Base-by-base conservation (phyloP, 176 grass and related monocot species). In the Hyparrhenia diplandra region DNA sequence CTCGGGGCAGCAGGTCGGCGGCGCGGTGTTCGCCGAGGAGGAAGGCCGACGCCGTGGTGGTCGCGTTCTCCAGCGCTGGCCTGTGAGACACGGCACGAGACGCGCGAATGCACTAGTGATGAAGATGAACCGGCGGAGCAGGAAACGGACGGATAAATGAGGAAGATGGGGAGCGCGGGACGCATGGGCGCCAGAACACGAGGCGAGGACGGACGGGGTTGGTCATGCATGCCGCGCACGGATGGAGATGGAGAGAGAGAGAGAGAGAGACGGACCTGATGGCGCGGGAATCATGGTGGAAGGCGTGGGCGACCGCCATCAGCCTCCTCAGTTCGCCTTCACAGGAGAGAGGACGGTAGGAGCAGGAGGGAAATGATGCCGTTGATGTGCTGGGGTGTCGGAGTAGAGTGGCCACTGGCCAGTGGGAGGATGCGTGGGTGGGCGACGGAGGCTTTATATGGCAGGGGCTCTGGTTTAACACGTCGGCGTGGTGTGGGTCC, bases 251-350 rank as follows among this genome's bases (percentile, higher is more conserved):
- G 7, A n/a, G 2, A 9, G 36, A 25, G 43, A 42, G 21, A n/a
- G 36, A 9, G 49, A 1, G 16, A 0, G 36, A 4, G 46, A 72
- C 54, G 49, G 47, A 82, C 58, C 67, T 78, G 57, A 67, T 67
- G 75, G 66, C 57, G 59, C 77, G 64, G 55, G 68, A 57, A 69
- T 87, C 89, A 42, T 79, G 81, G 77, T 61, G 74, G 82, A 79
- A 82, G 51, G 72, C 60, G 78, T 81, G 67, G 75, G 75, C 47
- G 69, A 68, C 85, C 40, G 82, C 85, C 89, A 91, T 91, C 35
- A 29, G 11, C 51, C 6, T 8, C 23, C n/a, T n/a, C n/a, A n/a
- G n/a, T n/a, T n/a, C n/a, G 29, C 17, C 20, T 3, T 16, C 40
- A 2, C 47, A 13, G 17, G 7, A 18, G n/a, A n/a, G 64, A 43